Base-by-base conservation (phyloP, 75 land plant genomes). In the Cunninghamia lanceolata region DNA sequence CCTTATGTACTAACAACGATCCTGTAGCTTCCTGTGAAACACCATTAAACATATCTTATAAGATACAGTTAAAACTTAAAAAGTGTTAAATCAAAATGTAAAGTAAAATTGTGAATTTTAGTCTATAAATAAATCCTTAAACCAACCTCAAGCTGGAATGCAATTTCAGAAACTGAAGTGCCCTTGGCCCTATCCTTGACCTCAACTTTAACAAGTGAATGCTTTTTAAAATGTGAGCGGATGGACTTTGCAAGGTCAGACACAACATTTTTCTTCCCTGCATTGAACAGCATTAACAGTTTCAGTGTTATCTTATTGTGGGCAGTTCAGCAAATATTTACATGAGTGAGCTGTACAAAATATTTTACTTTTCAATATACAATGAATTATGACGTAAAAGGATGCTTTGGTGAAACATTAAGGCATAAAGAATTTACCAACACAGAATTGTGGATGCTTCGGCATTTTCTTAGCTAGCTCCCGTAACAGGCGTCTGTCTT, bases 151-250 rank as follows among this genome's bases (percentile, higher is more conserved):
- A 98, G 90, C 84, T 94, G 87, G 71, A 90, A 85, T 54, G 94
- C 87, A 78, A 98, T 76, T 82, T 95, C 95, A 68, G 91, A 92
- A 43, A 95, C 88, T 56, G 99, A 92, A 35, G 97, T 98, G 45
- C 99, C 99, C 82, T 90, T 91, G 6, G 96, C 95, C 86, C 97
- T 91, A 46, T 94, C 96, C 87, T 97, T 98, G 54, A 98, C 92
- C 74, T 92, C 94, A 71, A 98, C 94, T 80, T 94, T 93, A 36
- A 94, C 97, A 53, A 97, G 95, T 73, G 99, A 89, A 86, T 95
- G 91, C 85, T 89, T 95, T 87, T 90, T 25, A 84, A 98, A 94
- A 86, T 92, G 93, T 50, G 84, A 82, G 42, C 90, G 91, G 42
- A 96, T 96, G 36, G 97, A 86, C 86, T 92, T 94, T 73, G 94